Percentiles rank a stretch among this genome's conserved stretches.
Conservation (phyloP, 2,329 filamentous ascomycete species). For the Endothia cerciana region DNA sequence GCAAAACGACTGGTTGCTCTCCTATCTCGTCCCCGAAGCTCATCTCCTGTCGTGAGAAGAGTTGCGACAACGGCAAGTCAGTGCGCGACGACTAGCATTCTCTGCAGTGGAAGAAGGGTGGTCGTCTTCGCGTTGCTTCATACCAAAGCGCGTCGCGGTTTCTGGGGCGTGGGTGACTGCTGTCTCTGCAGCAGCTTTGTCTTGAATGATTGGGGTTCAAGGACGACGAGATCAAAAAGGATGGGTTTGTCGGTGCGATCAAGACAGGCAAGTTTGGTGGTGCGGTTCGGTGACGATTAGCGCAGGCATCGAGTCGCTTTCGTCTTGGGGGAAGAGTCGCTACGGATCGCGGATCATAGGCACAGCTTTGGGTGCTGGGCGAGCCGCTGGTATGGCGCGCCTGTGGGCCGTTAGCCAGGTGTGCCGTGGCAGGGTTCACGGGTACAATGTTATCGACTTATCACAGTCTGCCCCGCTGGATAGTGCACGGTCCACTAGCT, state of each 20-base stretch:
- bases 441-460: conserved; percentile 4
- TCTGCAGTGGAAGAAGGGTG: conserved; percentile 16
- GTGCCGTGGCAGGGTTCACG: conserved; percentile 3
- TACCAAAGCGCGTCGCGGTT: conserved; percentile 26
- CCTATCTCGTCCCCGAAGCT: conserved; percentile 36
- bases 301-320: neutral
- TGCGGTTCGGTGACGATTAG: neutral
- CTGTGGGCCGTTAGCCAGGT: neutral
- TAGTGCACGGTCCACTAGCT: neutral
- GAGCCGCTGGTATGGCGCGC: neutral
- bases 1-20: conserved; percentile 27
- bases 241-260: neutral
- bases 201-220: neutral
- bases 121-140: conserved; percentile 27
- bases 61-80: conserved; percentile 19
- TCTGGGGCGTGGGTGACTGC: neutral
- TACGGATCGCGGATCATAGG: neutral
- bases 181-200: neutral
- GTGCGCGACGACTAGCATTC: conserved; percentile 20
- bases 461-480: neutral
- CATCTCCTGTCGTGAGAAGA: conserved; percentile 20
- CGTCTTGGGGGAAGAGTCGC: neutral
- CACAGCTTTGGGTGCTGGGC: conserved; percentile 2
- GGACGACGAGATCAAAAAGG: neutral
- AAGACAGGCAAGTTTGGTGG: neutral